These are phyloP conservation scores for Sphaerulina vaccinii DNA, from an alignment of 2,329 filamentous ascomycete species.

Conservation along the genomic window DNA sequence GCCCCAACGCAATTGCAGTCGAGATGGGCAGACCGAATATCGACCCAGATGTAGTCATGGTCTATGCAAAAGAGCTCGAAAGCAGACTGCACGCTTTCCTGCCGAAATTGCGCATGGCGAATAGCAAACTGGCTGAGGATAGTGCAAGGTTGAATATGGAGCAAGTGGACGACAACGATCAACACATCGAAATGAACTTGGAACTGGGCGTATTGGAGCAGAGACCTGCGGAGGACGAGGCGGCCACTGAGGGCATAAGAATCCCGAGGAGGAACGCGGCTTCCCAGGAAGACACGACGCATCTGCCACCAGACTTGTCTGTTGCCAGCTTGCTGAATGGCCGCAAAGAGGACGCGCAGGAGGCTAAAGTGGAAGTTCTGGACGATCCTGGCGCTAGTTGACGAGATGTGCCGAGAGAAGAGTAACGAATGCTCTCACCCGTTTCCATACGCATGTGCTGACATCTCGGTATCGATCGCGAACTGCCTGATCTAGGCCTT, in stretches of 20 bases:
- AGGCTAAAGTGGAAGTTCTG: background rate
- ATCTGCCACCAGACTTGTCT: background rate
- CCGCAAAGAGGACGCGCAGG: background rate
- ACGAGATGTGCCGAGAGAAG: too few relatives aligned
- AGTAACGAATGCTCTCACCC: too few relatives aligned
- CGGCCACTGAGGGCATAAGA: background rate
- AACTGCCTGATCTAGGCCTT: too few relatives aligned
- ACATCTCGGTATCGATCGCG: too few relatives aligned
- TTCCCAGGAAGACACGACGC: background rate
- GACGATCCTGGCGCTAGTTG: background rate
- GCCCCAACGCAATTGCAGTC: background rate
- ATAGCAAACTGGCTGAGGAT: conserved; percentile 28
- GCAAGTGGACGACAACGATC: conserved; percentile 34
- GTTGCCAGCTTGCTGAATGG: background rate
- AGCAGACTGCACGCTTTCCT: conserved; percentile 34
- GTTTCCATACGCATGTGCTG: too few relatives aligned
- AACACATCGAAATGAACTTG: conserved; percentile 40
- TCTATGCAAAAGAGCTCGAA: conserved; percentile 27
- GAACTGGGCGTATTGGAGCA: conserved; percentile 39
- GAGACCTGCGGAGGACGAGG: conserved; percentile 2
- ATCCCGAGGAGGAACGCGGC: background rate
- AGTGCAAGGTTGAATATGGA: conserved; percentile 34
- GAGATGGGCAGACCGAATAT: conserved; percentile 17
- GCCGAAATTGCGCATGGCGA: conserved; percentile 35
- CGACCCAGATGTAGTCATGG: conserved; percentile 12